A percentile compares a stretch with the other conserved stretches of the same genome.
Evolutionary conservation across 2,329 filamentous ascomycete genomes (phyloP).

Genomic region (Chrysoporthe puriensis): DNA sequence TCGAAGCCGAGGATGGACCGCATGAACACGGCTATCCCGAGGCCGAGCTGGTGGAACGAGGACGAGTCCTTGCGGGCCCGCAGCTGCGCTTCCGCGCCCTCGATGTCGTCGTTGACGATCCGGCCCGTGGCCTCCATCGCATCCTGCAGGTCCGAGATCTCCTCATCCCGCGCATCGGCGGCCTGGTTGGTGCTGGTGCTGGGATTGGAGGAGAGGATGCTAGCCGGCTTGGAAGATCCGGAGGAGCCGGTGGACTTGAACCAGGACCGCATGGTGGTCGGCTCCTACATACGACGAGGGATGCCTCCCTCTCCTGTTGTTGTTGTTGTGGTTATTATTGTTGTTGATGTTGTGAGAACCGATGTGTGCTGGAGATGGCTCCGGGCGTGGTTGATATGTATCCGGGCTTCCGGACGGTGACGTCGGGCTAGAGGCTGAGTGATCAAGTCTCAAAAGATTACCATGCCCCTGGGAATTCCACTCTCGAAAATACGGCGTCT

Average conservation of each 20-base stretch:
- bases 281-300: not conserved
- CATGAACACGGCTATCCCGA: slow-evolving; percentile 82
- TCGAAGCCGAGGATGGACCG: slow-evolving; percentile 87
- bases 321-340: not conserved
- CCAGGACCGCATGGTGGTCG: slow-evolving; percentile 25
- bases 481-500: not conserved
- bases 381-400: not conserved
- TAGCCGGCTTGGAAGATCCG: slow-evolving; percentile 18
- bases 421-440: not conserved
- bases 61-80: slow-evolving; percentile 74
- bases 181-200: slow-evolving; percentile 25
- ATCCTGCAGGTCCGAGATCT: slow-evolving; percentile 59
- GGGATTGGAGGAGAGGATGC: slow-evolving; percentile 18
- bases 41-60: slow-evolving; percentile 85
- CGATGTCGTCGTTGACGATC: slow-evolving; percentile 90
- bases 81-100: slow-evolving; percentile 76
- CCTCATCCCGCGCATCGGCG: slow-evolving; percentile 37
- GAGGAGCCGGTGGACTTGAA: slow-evolving; percentile 20
- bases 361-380: not conserved
- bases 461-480: slow-evolving; percentile 15
- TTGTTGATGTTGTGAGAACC: not conserved
- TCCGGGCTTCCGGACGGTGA: not conserved
- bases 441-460: slow-evolving; percentile 6
- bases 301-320: not conserved
- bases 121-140: slow-evolving; percentile 68